phyloP scores from a whole-genome alignment of 306 rosid species.

The Sindora glabra region DNA sequence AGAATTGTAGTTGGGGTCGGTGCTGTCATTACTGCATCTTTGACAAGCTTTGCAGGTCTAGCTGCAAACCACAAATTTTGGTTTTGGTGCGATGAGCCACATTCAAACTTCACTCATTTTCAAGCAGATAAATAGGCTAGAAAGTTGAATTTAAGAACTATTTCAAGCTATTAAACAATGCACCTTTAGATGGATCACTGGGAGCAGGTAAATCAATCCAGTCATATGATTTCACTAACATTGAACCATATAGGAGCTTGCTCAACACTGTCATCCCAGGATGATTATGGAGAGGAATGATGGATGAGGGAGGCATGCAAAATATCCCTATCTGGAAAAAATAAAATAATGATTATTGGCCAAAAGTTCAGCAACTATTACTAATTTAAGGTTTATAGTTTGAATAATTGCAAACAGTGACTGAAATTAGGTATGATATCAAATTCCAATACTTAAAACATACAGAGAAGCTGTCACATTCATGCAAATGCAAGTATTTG shows the following conservation, averaged over 20 bases:
- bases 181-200: slow-evolving; percentile 61
- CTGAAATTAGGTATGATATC: background rate
- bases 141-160: background rate
- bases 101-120: background rate
- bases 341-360: background rate
- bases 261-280: slow-evolving; percentile 96
- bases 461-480: slow-evolving; percentile 81
- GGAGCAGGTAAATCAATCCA: slow-evolving; percentile 68
- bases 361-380: background rate
- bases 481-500: slow-evolving; percentile 83
- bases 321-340: slow-evolving; percentile 82
- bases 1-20: slow-evolving; percentile 76
- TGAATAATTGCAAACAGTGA: slow-evolving; percentile 7
- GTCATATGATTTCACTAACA: slow-evolving; percentile 77
- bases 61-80: slow-evolving; percentile 43
- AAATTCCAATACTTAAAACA: slow-evolving; percentile 27
- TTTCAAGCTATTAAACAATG: slow-evolving; percentile 15
- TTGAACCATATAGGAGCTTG: slow-evolving; percentile 89
- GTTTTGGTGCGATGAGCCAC: slow-evolving; percentile 2
- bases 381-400: background rate
- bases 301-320: slow-evolving; percentile 87
- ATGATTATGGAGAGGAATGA: slow-evolving; percentile 92
- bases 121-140: background rate
- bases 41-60: slow-evolving; percentile 75
- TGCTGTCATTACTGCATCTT: slow-evolving; percentile 71